Evolutionary conservation across 345 rosid species (phyloP).

Genomic region (Citrus hindsii): DNA sequence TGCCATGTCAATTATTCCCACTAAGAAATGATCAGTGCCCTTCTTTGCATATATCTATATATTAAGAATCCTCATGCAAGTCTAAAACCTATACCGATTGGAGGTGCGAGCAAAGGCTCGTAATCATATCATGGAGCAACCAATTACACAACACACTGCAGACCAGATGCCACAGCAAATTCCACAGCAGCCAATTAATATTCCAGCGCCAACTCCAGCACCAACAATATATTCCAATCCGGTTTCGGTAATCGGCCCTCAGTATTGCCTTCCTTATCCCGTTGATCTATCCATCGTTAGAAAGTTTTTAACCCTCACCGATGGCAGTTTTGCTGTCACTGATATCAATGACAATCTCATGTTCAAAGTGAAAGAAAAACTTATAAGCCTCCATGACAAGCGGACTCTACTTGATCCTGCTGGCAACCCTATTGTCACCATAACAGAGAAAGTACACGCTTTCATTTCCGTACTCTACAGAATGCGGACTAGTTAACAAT

Average conservation of each 20-base stretch:
- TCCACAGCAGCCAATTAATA: background rate
- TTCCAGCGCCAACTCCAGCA: background rate
- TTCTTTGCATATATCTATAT: background rate
- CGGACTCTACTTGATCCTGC: conserved; percentile 19
- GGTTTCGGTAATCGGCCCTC: conserved; percentile 10
- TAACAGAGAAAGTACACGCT: background rate
- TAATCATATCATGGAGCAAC: background rate
- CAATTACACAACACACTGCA: background rate
- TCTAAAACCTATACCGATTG: background rate
- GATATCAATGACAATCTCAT: conserved; percentile 21
- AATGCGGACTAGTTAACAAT: background rate
- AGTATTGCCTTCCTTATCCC: conserved; percentile 17
- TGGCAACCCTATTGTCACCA: conserved; percentile 17
- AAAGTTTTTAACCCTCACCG: conserved; percentile 8
- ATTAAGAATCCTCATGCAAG: background rate
- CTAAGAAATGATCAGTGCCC: background rate
- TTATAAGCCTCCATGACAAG: conserved; percentile 12
- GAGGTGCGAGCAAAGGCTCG: background rate
- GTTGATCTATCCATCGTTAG: conserved; percentile 25
- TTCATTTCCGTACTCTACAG: background rate
- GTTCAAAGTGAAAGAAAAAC: conserved; percentile 24
- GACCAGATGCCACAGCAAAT: background rate
- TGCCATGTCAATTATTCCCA: background rate
- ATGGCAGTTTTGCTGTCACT: conserved; percentile 15
- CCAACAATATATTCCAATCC: background rate